Base-by-base conservation (phyloP, 2,329 filamentous ascomycete species). In the Pseudocercospora pini-densiflorae region DNA sequence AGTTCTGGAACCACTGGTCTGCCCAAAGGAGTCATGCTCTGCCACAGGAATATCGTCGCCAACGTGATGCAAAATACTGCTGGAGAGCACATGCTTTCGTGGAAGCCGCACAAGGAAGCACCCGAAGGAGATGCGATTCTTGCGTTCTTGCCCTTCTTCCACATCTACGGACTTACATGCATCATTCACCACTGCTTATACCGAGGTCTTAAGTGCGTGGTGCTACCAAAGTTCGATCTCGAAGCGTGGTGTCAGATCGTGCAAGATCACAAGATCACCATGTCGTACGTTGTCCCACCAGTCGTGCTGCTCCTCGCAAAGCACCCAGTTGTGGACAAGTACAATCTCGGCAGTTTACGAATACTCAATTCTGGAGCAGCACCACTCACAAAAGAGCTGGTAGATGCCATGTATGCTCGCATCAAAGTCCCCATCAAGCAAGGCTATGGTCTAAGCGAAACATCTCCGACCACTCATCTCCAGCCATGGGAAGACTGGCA, bases 361-460 rank as follows among this genome's bases (percentile, higher is more conserved):
- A 94, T 94, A 87, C 84, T 97, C 83, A 95, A 93, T 79, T 94
- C 88, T 0, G 94, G 92, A 24, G 94, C 94, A 0, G 94, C 94
- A 0, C 94, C 94, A 0, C 82, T 97, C 47, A 94, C 92, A 0
- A 82, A 84, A 33, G 93, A 97, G 69, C 86, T 98, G 1, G 91
- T 94, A 0, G 88, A 93, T 63, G 86, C 88, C 8, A 87, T 95
- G 2, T 92, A 92, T 83, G 79, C 86, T 21, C 88, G 93, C 7
- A 87, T 95, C 65, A 88, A 88, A 60, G 84, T 96, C 21, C 90
- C 90, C 1, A 88, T 97, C 67, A 97, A 97, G 83, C 94, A 98
- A 80, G 94, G 92, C 19, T 98, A 97, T 76, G 94, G 94, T 0
- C 85, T 98, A 5, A 93, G 89, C 5, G 94, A 98, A 81, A 96